Percentiles rank a stretch among this genome's conserved stretches.
Conservation (phyloP, 805 yeast genomes). For the Cyberlindnera xishuangbannaensis region DNA sequence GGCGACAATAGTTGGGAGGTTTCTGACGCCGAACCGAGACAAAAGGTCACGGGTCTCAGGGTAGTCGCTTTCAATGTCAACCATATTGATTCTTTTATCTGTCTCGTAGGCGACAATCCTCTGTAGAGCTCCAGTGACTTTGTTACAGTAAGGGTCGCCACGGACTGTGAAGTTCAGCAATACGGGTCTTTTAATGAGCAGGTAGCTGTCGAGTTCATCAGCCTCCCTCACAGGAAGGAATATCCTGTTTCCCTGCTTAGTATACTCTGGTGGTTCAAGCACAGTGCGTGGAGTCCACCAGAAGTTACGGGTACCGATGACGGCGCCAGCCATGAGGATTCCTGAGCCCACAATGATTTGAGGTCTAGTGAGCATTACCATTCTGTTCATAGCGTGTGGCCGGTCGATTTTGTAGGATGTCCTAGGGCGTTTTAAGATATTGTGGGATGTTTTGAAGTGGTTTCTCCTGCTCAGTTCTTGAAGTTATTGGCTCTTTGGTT, state of each 20-base stretch:
- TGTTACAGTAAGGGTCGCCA: conserved; percentile 58
- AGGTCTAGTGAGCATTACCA: conserved; percentile 17
- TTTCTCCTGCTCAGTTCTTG: too few species aligned
- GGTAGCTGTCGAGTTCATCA: conserved; percentile 51
- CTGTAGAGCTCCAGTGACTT: conserved; percentile 57
- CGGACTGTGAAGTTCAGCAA: conserved; percentile 65
- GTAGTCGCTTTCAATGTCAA: conserved; percentile 67
- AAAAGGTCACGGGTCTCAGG: conserved; percentile 49
- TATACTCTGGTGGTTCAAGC: conserved; percentile 32
- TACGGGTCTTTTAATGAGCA: conserved; percentile 51
- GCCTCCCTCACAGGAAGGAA: conserved; percentile 51
- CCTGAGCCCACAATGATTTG: conserved; percentile 25
- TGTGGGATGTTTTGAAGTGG: not conserved
- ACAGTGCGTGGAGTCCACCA: conserved; percentile 32
- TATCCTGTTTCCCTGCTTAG: conserved; percentile 34
- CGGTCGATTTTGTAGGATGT: too few species aligned
- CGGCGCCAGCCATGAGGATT: conserved; percentile 16
- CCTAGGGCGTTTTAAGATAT: too few species aligned
- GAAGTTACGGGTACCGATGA: conserved; percentile 19
- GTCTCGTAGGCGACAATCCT: conserved; percentile 43
- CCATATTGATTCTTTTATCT: conserved; percentile 50
- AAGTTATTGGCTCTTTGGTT: too few species aligned
- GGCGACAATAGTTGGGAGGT: conserved; percentile 63
- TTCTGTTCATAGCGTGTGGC: too few species aligned
- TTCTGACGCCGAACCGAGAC: conserved; percentile 47